These are phyloP conservation scores for Erysiphe neolycopersici DNA, from an alignment of 2,329 filamentous ascomycete genomes.

Conservation along the genomic window DNA sequence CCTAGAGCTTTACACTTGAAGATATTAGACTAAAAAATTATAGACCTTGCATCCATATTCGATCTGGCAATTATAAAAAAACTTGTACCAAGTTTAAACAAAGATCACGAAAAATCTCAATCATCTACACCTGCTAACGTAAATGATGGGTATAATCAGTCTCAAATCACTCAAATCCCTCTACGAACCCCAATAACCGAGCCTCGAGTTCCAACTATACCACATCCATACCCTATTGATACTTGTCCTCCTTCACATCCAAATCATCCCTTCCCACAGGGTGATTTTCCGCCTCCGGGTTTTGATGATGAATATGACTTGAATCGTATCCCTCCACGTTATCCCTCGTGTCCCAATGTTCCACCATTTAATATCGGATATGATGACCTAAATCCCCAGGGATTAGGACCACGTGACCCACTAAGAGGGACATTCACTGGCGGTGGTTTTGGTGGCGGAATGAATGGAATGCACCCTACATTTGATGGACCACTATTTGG, in stretches of 20 bases:
- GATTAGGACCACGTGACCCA: slow-evolving; percentile 65
- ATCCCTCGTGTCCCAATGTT: slow-evolving; percentile 14
- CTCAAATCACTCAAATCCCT: not conserved
- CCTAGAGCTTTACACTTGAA: not conserved
- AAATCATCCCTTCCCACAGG: slow-evolving; percentile 28
- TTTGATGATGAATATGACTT: slow-evolving; percentile 90
- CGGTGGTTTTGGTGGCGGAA: slow-evolving; percentile 28
- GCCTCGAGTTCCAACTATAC: slow-evolving; percentile 22
- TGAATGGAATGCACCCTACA: slow-evolving; percentile 81
- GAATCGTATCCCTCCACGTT: slow-evolving; percentile 30
- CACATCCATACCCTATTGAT: slow-evolving; percentile 38
- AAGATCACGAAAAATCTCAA: slow-evolving; percentile 49
- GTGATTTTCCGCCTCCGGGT: slow-evolving; percentile 58
- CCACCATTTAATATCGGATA: slow-evolving; percentile 50
- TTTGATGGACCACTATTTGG: slow-evolving; percentile 76
- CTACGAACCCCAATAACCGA: not conserved
- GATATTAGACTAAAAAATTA: slow-evolving; percentile 2
- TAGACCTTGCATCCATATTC: slow-evolving; percentile 41
- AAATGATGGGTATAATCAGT: not conserved
- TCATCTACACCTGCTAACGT: slow-evolving; percentile 3
- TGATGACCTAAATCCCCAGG: slow-evolving; percentile 66
- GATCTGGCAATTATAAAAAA: slow-evolving; percentile 64
- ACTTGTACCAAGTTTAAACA: slow-evolving; percentile 48
- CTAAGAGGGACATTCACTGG: slow-evolving; percentile 38
- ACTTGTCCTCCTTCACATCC: slow-evolving; percentile 38